Base-by-base conservation (phyloP, 495 filamentous ascomycete genomes). In the Penicillium roqueforti region DNA sequence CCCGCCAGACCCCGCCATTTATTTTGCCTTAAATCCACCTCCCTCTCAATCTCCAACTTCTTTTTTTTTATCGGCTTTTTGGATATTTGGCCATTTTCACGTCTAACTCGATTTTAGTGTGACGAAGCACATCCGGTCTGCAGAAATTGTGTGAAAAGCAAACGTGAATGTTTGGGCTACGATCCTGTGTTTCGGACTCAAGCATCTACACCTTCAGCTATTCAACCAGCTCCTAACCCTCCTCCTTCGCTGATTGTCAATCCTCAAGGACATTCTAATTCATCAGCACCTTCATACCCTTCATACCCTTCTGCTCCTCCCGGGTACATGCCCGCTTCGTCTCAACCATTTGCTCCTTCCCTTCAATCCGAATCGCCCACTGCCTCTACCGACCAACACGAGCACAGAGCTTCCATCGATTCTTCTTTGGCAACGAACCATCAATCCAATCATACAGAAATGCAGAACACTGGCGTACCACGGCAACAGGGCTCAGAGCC, bases 91-190 rank as follows among this genome's bases (percentile, higher is more conserved):
- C n/a, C 7, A 50, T 10, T 58, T 47, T 40, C 3, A 38, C 14
- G 29, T 13, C 53, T 57, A 19, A 59, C 23, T 22, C 25, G 16
- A 16, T n/a, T 23, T 42, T 67, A 98, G 93, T 98, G 93, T 76
- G 93, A 98, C 80, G 93, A 98, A 78, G 83, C 81, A 25, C 92
- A 97, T 73, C 93, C 93, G 7, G 82, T 87, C 44, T 98, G 93
- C 78, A 86, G 92, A 65, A 98, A 98, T 71, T 98, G 93, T 74
- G 87, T 92, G 66, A 98, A 97, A 73, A 96, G 91, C 64, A 97
- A 97, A 71, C 88, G 93, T 61, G 93, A 97, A 66, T 98, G 93
- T 68, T 70, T 96, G 46, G 93, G 93, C 41, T 98, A 98, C 83
- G 93, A 98, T 68, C 93, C 93, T 34, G 95, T 97, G 56, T 98